Conservation (phyloP, 2,329 filamentous ascomycete genomes). For the Colletotrichum navitas region DNA sequence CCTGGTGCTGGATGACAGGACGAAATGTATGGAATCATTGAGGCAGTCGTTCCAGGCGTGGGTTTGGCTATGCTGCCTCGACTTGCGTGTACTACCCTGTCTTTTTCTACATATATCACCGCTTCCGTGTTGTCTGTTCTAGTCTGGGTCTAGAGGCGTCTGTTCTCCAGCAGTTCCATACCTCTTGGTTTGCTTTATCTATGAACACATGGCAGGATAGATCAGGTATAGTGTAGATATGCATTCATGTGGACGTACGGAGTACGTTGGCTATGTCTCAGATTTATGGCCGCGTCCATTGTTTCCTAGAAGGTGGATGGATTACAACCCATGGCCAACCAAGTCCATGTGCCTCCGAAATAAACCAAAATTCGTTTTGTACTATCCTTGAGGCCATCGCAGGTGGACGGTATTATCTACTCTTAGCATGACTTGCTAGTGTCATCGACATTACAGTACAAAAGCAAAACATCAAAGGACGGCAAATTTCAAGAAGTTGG, state of each 20-base stretch:
- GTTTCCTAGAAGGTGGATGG: not conserved
- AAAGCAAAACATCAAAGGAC: too few species aligned
- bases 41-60: conserved; percentile 13
- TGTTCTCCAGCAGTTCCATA: not conserved
- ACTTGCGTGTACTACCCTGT: not conserved
- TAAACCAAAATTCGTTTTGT: too few species aligned
- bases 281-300: not conserved
- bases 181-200: not conserved
- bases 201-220: not conserved
- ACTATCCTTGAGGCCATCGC: not conserved
- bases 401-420: not conserved
- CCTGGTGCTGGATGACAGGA: not conserved
- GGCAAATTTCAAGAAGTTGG: too few species aligned
- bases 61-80: not conserved
- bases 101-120: not conserved
- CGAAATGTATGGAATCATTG: not conserved
- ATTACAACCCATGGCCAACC: not conserved
- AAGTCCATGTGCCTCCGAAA: not conserved
- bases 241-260: not conserved
- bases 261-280: not conserved
- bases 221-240: not conserved
- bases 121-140: not conserved
- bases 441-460: too few species aligned
- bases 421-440: too few species aligned
- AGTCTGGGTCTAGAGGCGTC: not conserved